Percentiles rank a stretch among this genome's conserved stretches.
phyloP scores from a whole-genome alignment of 2,329 filamentous ascomycete genomes.

The Botrytis fabae region DNA sequence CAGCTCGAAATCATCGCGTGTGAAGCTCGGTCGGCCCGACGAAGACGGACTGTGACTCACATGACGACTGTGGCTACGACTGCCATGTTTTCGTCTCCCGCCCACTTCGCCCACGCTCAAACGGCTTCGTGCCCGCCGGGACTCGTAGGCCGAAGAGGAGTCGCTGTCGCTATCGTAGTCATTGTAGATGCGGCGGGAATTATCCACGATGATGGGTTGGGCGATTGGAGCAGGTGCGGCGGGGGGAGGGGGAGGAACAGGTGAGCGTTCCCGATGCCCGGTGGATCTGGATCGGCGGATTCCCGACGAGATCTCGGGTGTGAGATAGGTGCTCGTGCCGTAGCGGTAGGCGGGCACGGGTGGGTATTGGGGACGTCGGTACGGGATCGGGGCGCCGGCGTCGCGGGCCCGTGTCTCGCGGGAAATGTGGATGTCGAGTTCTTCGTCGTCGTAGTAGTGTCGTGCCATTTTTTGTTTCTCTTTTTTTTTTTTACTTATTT shows the following conservation, averaged over 20 bases:
- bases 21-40: neutral
- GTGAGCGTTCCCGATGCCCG: conserved; percentile 22
- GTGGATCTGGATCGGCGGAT: conserved; percentile 29
- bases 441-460: conserved; percentile 53
- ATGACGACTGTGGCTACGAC: conserved; percentile 20
- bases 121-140: conserved; percentile 33
- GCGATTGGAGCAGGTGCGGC: conserved; percentile 21
- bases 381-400: conserved; percentile 42
- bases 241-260: conserved; percentile 24
- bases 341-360: conserved; percentile 27
- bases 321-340: conserved; percentile 27
- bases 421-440: conserved; percentile 51
- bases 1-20: conserved; percentile 41
- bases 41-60: conserved; percentile 8
- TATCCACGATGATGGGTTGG: conserved; percentile 56
- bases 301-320: conserved; percentile 31
- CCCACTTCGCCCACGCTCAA: neutral
- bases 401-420: conserved; percentile 37
- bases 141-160: conserved; percentile 1
- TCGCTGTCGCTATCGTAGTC: conserved; percentile 20
- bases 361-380: conserved; percentile 34
- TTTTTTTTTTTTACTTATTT: neutral
- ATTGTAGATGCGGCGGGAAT: conserved; percentile 41
- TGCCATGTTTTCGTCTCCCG: neutral
- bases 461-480: conserved; percentile 34